Base-by-base conservation (phyloP, 345 rosid species). In the Salix brachista region DNA sequence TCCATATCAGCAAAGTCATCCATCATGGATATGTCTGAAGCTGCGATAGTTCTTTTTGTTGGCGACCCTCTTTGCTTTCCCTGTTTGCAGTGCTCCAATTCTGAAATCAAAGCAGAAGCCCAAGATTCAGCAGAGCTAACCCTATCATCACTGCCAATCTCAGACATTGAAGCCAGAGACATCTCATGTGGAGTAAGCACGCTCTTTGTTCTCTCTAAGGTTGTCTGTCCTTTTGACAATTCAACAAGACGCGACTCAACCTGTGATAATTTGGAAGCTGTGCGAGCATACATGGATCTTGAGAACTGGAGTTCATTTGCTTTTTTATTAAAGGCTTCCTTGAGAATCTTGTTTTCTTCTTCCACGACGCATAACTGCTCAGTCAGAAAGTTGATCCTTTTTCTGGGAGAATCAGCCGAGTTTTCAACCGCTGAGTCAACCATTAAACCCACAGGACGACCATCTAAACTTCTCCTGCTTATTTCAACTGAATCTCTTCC, bases 1-100 rank as follows among this genome's bases (percentile, higher is more conserved):
- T 96, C 99, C 97, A 96, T 96, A 86, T 96, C 99, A 34, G 83
- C 92, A 82, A 96, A 96, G 81, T 93, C 99, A 77, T 96, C 97
- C 99, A 93, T 90, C 80, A 96, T 86, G 79, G 81, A 86, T 82
- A 95, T 90, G 75, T 93, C 99, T 4, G 88, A 80, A 84, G 88
- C 90, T 79, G 88, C 91, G n/a, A 87, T 82, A 21, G 84, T 82
- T 88, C 81, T 85, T 34, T 72, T 72, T 10, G 86, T 73, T 41
- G 83, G 80, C 2, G 85, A 86, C 32, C 83, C 82, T 73, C 68
- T 83, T 44, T 86, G 88, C 50, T 87, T 93, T 67, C 84, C 90
- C 76, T 75, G 82, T 83, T 86, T 90, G 84, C 81, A 87, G 84
- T 89, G 84, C 82, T 92, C 95, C 84, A 85, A 72, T 78, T 92